Evolutionary conservation across 371 early-diverging fungal species (phyloP), one percentile per base, ranked within the genome.

Genomic region (Syncephalastrum monosporum): DNA sequence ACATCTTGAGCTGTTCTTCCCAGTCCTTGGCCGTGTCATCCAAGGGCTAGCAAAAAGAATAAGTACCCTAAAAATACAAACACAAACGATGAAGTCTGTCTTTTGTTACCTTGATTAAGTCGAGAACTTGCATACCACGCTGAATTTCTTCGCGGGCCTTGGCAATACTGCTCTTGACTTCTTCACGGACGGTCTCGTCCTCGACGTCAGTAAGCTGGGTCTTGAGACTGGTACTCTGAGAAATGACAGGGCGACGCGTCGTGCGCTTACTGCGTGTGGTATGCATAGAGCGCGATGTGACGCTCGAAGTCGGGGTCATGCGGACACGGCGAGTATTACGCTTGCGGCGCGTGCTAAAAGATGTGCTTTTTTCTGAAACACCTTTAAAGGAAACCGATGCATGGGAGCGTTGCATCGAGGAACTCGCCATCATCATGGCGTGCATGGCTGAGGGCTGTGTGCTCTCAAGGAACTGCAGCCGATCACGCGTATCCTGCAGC

Each of bases 101-200:
- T n/a, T 33, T n/a, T 15, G 4, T 23, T 57, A 61, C 64, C 58
- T 71, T 67, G 16, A 75, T 64, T 4, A 77, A 68, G 42, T 80
- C 81, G n/a, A 84, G 67, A 7, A 82, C 71, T 50, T 74, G 72
- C 73, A 77, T 74, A 13, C 77, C 82, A 27, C 79, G 79, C 47
- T 75, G 79, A 13, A 85, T 84, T 54, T 85, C 84, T 23, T 78
- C 84, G 46, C 81, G 77, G 29, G 84, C 84, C 62, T 83, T 83
- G 55, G 85, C 87, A 21, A 84, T 63, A 15, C 79, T 81, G 47
- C 81, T 80, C 27, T 74, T 81, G 54, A 81, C 79, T 50, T 71
- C 72, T 24, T 59, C 53, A 33, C 64, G 62, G 12, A 70, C 48
- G 23, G 69, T 64, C 55, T 73, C 72, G 24, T 71, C 60, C 21